These are phyloP conservation scores for Crithidia sp. DNA, from an alignment of 208 protist species.

Conservation along the genomic window DNA sequence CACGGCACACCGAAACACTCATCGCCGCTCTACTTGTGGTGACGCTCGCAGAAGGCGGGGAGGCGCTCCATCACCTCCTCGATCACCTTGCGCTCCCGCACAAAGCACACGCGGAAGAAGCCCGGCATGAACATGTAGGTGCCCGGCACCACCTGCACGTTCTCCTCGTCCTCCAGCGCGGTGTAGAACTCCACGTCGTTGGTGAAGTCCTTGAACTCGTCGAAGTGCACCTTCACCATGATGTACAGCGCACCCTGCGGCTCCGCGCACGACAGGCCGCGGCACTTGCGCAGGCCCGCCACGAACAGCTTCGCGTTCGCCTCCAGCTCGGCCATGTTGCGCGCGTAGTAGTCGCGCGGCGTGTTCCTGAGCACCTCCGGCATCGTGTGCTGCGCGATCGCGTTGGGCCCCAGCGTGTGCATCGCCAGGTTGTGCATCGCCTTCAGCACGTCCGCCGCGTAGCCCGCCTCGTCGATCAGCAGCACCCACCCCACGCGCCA, in stretches of 20 bases:
- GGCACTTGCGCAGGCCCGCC: conserved; percentile 35
- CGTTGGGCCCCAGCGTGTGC: conserved; percentile 87
- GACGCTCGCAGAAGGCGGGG: conserved; percentile 69
- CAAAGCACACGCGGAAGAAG: conserved; percentile 82
- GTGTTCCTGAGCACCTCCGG: conserved; percentile 75
- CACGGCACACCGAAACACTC: not conserved
- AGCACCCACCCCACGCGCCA: conserved; percentile 93
- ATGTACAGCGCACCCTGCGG: conserved; percentile 93
- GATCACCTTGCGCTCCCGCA: conserved; percentile 66
- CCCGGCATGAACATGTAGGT: conserved; percentile 74
- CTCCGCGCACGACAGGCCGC: conserved; percentile 50
- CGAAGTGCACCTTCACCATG: conserved; percentile 80
- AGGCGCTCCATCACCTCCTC: conserved; percentile 84
- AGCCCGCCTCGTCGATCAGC: conserved; percentile 68
- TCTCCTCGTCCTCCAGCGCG: conserved; percentile 82
- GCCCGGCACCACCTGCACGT: conserved; percentile 91
- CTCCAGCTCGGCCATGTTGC: conserved; percentile 55
- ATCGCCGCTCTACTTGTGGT: conserved; percentile 32
- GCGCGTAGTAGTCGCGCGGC: conserved; percentile 45
- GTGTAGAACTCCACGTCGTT: conserved; percentile 85
- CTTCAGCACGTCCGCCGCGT: conserved; percentile 34
- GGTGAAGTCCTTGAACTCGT: conserved; percentile 67
- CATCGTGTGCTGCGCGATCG: conserved; percentile 85
- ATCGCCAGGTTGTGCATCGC: conserved; percentile 62
- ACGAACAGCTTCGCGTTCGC: conserved; percentile 47